phyloP scores from a whole-genome alignment of 306 rosid species.

The Vigna hirtella region DNA sequence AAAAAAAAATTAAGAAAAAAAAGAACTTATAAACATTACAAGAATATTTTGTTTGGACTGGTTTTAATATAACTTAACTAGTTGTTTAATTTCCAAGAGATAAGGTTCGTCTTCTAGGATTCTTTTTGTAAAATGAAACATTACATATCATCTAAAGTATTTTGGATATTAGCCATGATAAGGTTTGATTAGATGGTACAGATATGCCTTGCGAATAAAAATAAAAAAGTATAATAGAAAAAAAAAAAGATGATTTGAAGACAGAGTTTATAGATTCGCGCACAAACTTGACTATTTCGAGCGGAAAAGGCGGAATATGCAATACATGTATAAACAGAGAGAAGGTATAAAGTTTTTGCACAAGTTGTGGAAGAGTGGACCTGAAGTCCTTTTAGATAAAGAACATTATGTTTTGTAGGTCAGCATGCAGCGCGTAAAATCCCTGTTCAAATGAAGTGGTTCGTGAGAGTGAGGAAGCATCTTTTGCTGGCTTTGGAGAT shows the following conservation, averaged over 20 bases:
- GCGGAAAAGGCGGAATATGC: slow-evolving; percentile 37
- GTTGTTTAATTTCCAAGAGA: too few relatives aligned
- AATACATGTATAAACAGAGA: background rate
- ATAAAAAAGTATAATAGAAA: slow-evolving; percentile 12
- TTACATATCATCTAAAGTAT: too few relatives aligned
- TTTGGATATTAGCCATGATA: too few relatives aligned
- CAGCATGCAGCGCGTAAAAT: slow-evolving; percentile 60
- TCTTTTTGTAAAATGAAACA: too few relatives aligned
- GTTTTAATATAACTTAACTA: too few relatives aligned
- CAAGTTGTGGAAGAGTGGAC: slow-evolving; percentile 7
- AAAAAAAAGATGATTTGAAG: slow-evolving; percentile 19
- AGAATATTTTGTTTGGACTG: too few relatives aligned
- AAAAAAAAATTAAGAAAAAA: too few relatives aligned
- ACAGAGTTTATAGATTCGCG: slow-evolving; percentile 62
- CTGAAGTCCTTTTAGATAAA: slow-evolving; percentile 48
- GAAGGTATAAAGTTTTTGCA: slow-evolving; percentile 12
- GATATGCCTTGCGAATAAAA: background rate
- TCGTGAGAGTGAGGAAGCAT: slow-evolving; percentile 44
- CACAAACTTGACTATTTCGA: slow-evolving; percentile 50
- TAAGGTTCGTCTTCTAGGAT: too few relatives aligned
- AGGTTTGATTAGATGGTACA: background rate
- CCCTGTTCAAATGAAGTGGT: slow-evolving; percentile 46
- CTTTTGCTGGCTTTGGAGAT: slow-evolving; percentile 41
- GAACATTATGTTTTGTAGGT: slow-evolving; percentile 70
- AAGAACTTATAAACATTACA: too few relatives aligned